A percentile compares a stretch with the other conserved stretches of the same genome.
These are phyloP conservation scores for Sclerotiophoma versabilis DNA, from an alignment of 2,329 filamentous ascomycete genomes.

Conservation along the genomic window DNA sequence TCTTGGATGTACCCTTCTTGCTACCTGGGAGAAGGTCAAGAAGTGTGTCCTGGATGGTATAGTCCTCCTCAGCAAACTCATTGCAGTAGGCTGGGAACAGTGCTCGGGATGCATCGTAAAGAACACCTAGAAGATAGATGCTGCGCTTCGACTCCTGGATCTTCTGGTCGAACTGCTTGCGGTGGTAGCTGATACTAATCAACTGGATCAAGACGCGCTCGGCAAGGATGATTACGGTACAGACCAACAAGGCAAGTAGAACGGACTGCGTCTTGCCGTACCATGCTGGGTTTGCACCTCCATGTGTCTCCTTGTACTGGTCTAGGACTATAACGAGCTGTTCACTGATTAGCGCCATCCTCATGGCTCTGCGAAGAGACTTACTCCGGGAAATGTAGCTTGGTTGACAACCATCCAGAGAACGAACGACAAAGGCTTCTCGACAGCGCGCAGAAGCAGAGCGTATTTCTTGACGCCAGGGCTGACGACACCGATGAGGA, in stretches of 20 bases:
- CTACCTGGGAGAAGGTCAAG: slow-evolving; percentile 68
- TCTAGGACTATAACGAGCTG: slow-evolving; percentile 13
- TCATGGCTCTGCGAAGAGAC: slow-evolving; percentile 10
- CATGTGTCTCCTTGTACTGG: neutral
- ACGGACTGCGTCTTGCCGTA: slow-evolving; percentile 67
- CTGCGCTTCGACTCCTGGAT: slow-evolving; percentile 93
- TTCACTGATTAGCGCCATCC: neutral
- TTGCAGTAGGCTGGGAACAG: slow-evolving; percentile 92
- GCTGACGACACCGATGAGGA: slow-evolving; percentile 68
- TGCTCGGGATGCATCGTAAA: slow-evolving; percentile 88
- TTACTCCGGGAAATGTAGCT: slow-evolving; percentile 65
- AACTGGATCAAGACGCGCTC: slow-evolving; percentile 82
- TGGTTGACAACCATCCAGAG: slow-evolving; percentile 67
- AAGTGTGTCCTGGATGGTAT: slow-evolving; percentile 78
- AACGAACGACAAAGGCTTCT: slow-evolving; percentile 67
- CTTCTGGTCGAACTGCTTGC: slow-evolving; percentile 78
- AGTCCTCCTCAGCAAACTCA: slow-evolving; percentile 91
- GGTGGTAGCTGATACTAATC: slow-evolving; percentile 85
- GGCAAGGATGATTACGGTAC: slow-evolving; percentile 73
- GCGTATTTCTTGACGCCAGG: slow-evolving; percentile 70
- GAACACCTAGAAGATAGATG: slow-evolving; percentile 77
- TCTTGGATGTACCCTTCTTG: slow-evolving; percentile 57
- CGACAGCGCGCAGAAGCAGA: slow-evolving; percentile 63
- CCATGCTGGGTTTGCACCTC: slow-evolving; percentile 52
- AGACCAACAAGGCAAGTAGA: slow-evolving; percentile 71